Evolutionary conservation across 192 early-diverging fungal species (phyloP), one percentile per base, ranked within the genome.

Genomic region (Coemansia aciculifera): DNA sequence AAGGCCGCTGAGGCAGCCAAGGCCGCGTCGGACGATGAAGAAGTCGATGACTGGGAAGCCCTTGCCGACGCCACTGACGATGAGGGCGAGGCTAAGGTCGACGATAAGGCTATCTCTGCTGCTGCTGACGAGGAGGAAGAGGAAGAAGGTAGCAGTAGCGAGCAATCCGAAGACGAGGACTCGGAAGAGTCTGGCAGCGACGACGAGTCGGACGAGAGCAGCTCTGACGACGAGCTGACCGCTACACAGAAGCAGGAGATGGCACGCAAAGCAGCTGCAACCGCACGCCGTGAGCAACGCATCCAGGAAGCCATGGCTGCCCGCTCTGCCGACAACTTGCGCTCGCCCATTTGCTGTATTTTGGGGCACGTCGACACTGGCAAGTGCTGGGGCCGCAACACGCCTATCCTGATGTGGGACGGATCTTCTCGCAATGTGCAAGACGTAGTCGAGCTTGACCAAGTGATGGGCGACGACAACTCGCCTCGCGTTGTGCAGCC

Each of bases 291-390:
- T 63, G 73, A 86, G 69, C 86, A 90, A 60, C 87, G 93, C 46
- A 75, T 89, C 65, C 81, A 89, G 48, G 88, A 89, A 0, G 93
- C 95, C 12, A 78, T 92, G 79, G 92, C 89, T 2, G 91, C 92
- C 12, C 88, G 95, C 62, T 93, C 92, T 5, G 90, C 88, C 66
- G 94, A 95, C 63, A 84, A 99, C 69, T 73, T 99, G 69, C 91
- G 98, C 31, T 98, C 96, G 32, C 98, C 98, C 8, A 98, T 99
- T 85, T 94, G 92, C 84, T 94, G 92, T 86, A 97, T 99, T 86
- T 80, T 99, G 59, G 98, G 98, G 36, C 98, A 99, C 85, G 98
- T 99, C 71, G 98, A 99, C 79, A 95, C 95, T 7, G 94, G 92
- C 70, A 89, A 88, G 70, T 83, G 78, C 67, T 85, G 77, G 70